Conservation (phyloP, 1,284 basidiomycete genomes). For the Fomitopsis betulina region DNA sequence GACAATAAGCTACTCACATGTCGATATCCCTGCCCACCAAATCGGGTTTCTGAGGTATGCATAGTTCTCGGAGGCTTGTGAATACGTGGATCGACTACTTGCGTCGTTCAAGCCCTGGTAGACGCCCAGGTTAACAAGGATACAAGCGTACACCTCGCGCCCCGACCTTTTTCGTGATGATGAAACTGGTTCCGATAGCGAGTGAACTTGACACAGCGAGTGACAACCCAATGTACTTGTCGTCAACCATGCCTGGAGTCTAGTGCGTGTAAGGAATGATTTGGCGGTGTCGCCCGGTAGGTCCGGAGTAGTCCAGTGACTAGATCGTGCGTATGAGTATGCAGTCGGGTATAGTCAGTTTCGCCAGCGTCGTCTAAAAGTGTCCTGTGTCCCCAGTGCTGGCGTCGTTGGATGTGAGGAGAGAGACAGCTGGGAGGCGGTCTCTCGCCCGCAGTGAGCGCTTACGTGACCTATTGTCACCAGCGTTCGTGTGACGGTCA, state of each 20-base stretch:
- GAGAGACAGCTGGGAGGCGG: background rate
- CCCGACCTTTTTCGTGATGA: constrained; percentile 93
- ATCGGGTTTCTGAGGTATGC: constrained; percentile 90
- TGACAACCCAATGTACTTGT: constrained; percentile 88
- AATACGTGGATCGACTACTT: constrained; percentile 49
- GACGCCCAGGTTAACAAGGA: constrained; percentile 1
- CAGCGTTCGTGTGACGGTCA: background rate
- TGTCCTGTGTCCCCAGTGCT: background rate
- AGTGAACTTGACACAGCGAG: constrained; percentile 83
- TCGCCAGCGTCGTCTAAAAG: background rate
- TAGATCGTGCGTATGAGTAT: background rate
- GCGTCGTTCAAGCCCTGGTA: constrained; percentile 80
- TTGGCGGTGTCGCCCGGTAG: background rate
- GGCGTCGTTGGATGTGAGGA: background rate
- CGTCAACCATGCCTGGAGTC: constrained; percentile 60
- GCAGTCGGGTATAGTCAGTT: background rate
- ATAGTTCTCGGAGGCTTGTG: constrained; percentile 70
- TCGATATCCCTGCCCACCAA: constrained; percentile 98
- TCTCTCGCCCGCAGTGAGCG: background rate
- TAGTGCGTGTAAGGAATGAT: background rate
- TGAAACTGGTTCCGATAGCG: constrained; percentile 89
- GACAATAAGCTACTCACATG: constrained; percentile 56
- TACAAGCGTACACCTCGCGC: background rate
- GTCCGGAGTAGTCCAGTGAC: background rate
- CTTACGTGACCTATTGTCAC: background rate